Percentiles rank a stretch among this genome's conserved stretches.
Evolutionary conservation across 768 basidiomycete species (phyloP).

Genomic region (Suillus clintonianus): DNA sequence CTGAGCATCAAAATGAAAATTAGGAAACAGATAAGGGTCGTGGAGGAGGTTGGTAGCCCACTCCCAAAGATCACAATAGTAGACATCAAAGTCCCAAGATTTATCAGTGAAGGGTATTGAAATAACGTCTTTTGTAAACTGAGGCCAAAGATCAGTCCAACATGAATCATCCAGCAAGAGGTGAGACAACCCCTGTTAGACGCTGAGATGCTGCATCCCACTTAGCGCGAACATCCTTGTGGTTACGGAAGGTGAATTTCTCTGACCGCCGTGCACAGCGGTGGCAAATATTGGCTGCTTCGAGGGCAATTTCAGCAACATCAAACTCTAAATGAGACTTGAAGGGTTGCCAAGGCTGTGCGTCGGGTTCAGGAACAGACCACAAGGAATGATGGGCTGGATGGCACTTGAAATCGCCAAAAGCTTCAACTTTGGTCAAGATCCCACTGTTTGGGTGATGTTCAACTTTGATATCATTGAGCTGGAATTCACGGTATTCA

Average conservation of each 20-base stretch:
- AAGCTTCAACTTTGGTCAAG: constrained; percentile 9
- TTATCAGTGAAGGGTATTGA: constrained; percentile 17
- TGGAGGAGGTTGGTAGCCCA: constrained; percentile 29
- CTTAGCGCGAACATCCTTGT: constrained; percentile 14
- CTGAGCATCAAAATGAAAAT: constrained; percentile 10
- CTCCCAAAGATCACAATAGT: constrained; percentile 21
- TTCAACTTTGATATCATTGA: constrained; percentile 23
- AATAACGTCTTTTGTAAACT: constrained; percentile 17
- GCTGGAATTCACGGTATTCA: background rate
- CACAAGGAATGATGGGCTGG: background rate
- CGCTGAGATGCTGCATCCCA: constrained; percentile 17
- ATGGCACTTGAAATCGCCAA: constrained; percentile 12
- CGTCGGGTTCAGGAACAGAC: background rate
- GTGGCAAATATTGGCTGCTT: constrained; percentile 15
- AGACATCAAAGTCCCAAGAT: constrained; percentile 18
- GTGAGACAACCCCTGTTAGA: constrained; percentile 2
- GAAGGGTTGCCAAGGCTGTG: constrained; percentile 33
- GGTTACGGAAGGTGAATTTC: constrained; percentile 17
- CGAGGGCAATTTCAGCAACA: constrained; percentile 25
- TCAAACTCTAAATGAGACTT: constrained; percentile 28
- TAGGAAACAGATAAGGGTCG: constrained; percentile 21
- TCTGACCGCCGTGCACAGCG: background rate
- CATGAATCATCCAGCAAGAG: no score
- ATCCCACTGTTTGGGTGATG: constrained; percentile 21
- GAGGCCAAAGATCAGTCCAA: background rate